phyloP scores from a whole-genome alignment of 2,329 filamentous ascomycete species.

The Monilinia polystroma region DNA sequence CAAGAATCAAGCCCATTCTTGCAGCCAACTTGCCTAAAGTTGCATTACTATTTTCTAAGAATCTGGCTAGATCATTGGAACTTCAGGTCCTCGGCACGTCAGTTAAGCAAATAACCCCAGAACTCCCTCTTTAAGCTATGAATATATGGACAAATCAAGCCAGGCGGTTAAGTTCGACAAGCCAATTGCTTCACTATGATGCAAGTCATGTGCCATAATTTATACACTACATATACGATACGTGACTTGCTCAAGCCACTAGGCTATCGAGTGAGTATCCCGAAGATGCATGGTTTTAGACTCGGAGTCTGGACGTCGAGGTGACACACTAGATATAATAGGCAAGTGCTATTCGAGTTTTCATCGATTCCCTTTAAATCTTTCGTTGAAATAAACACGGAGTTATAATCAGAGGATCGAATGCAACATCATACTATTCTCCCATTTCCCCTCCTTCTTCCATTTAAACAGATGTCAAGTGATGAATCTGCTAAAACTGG shows the following conservation, averaged over 20 bases:
- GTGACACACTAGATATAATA: background rate
- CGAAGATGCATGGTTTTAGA: background rate
- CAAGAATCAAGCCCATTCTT: background rate
- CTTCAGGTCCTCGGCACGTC: background rate
- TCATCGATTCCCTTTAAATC: background rate
- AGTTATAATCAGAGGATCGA: background rate
- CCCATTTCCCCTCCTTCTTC: too few species aligned
- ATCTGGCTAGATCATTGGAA: background rate
- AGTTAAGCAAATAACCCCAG: background rate
- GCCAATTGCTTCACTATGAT: background rate
- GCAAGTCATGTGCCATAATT: background rate
- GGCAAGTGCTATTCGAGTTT: background rate
- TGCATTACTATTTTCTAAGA: background rate
- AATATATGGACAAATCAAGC: too few species aligned
- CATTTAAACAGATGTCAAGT: too few species aligned
- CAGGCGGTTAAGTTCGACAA: background rate
- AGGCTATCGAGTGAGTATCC: background rate
- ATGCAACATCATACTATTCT: background rate
- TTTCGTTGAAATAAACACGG: background rate
- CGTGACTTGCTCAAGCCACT: background rate
- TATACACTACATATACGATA: background rate
- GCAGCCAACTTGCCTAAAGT: background rate
- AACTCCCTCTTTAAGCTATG: background rate
- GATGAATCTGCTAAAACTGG: too few species aligned
- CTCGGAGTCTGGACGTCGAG: background rate